Evolutionary conservation across 73 alveolate genomes (phyloP), one percentile per base, ranked within the genome.

Genomic region (Breviolum minutum): DNA sequence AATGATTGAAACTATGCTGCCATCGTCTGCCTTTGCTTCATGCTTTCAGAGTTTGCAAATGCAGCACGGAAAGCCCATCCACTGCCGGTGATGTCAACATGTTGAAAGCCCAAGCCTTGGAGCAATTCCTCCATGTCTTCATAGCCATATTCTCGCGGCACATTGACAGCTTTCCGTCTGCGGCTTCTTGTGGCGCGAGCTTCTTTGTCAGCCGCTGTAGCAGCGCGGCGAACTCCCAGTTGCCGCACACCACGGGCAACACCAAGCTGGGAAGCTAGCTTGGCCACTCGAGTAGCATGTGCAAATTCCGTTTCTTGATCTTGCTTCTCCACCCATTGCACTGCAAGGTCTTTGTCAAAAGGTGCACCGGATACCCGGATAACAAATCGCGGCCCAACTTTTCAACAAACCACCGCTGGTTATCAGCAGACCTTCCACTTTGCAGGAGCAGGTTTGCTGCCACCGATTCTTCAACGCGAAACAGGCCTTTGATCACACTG

Each of bases 201-300:
- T 40, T 40, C 32, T 40, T 27, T 32, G 74, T 60, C 76, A 14
- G 40, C 32, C 0, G 63, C 63, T 26, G 81, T 62, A n/a, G 95
- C 95, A 63, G 29, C 26, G 30, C 80, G 63, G 30, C 95, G 95
- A 63, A 86, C 80, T 24, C 95, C 95, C 26, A 86, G 64, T 68
- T 86, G 95, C 13, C 95, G 95, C 29, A 61, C 61, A 10, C 81
- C 95, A 3, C 95, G 29, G 79, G 95, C 95, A 10, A 86, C 95
- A 30, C 81, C 81, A 66, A 86, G 61, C 63, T 27, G 80, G 26
- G 95, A 63, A 30, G 95, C 95, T 22, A 63, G 95, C 27, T 86
- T 86, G 95, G 95, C 95, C 64, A 86, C 95, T n/a, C 81, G 71
- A 62, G 77, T 64, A 7, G 95, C 95, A 86, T 86, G 62, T 7